Base-by-base conservation (phyloP, 169 alveolate species). In the Plasmodium vivax region DNA sequence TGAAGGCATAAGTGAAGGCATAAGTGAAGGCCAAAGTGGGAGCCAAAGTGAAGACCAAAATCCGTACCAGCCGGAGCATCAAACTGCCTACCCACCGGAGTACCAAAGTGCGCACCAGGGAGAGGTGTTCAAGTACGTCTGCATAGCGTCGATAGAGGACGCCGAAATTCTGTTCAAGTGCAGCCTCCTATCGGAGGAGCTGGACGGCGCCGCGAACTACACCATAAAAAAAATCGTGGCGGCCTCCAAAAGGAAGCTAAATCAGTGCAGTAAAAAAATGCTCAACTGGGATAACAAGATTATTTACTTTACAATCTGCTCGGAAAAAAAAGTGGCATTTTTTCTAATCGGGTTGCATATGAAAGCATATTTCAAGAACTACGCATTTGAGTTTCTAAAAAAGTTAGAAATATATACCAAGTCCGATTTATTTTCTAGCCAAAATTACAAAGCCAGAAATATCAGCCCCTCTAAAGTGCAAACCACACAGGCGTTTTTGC, bases 81-180 rank as follows among this genome's bases (percentile, higher is more conserved):
- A 68, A n/a, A 62, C 4, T 62, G 1, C 30, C 0, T 62, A 47
- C 58, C n/a, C 6, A 0, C 19, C 2, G 5, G 7, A 47, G 19
- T 1, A 47, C 10, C 58, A n/a, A 19, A 68, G n/a, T 68, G 4
- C 32, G 38, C 34, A 16, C 38, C 77, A 90, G 23, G 30, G 62
- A 23, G 62, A 68, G 27, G 27, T 68, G 14, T 90, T 80, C 54
- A 62, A 80, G 51, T 90, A 90, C 82, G 94, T 90, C 34, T 90
- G 94, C 74, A 90, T 81, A 90, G 90, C 91, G 38, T 90, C 83
- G 14, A 34, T 90, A 68, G 94, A 90, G n/a, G 91, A 79, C 47
- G 75, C 19, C 34, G 90, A 90, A n/a, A 90, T 90, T 36, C 62
- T 90, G 68, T 23, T 90, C 36, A 90, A 90, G 83, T 68, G 62